These are phyloP conservation scores for Pseudogymnoascus sp. DNA, from an alignment of 2,329 filamentous ascomycete species.

Conservation along the genomic window DNA sequence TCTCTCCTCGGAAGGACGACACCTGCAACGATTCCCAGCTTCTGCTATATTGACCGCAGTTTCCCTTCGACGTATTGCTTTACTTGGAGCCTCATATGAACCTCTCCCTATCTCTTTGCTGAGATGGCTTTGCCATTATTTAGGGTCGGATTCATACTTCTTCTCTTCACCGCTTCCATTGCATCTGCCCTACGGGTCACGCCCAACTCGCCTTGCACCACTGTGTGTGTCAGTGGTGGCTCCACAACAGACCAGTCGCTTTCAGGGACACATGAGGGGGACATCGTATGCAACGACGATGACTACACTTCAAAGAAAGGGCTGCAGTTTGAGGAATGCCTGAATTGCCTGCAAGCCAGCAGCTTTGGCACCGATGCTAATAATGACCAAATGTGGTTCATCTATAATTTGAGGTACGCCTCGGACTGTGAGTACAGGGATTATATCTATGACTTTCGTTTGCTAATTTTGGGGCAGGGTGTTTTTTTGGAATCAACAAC, in stretches of 20 bases:
- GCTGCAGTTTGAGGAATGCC: constrained; percentile 8
- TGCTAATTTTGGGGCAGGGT: neutral
- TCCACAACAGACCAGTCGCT: constrained; percentile 28
- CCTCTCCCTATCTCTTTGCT: neutral
- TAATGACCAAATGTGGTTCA: constrained; percentile 9
- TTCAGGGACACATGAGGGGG: constrained; percentile 36
- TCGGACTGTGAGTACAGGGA: neutral
- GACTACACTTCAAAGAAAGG: constrained; percentile 14
- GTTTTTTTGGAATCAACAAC: neutral
- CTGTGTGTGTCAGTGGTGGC: constrained; percentile 36
- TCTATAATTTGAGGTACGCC: constrained; percentile 6
- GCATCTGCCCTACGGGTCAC: constrained; percentile 36
- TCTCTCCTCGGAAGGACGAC: neutral
- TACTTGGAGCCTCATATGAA: neutral
- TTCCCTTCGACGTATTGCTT: neutral
- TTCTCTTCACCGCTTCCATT: neutral
- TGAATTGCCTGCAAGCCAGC: constrained; percentile 6
- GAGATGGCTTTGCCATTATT: constrained; percentile 1
- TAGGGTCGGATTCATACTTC: neutral
- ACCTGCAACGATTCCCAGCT: neutral
- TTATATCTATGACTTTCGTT: neutral
- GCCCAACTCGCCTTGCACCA: constrained; percentile 42
- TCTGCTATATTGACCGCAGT: neutral
- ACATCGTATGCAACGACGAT: constrained; percentile 32
- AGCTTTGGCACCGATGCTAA: neutral